Evolutionary conservation across 1,284 basidiomycete species (phyloP), one percentile per base, ranked within the genome.

Genomic region (Rhizoctonia solani): DNA sequence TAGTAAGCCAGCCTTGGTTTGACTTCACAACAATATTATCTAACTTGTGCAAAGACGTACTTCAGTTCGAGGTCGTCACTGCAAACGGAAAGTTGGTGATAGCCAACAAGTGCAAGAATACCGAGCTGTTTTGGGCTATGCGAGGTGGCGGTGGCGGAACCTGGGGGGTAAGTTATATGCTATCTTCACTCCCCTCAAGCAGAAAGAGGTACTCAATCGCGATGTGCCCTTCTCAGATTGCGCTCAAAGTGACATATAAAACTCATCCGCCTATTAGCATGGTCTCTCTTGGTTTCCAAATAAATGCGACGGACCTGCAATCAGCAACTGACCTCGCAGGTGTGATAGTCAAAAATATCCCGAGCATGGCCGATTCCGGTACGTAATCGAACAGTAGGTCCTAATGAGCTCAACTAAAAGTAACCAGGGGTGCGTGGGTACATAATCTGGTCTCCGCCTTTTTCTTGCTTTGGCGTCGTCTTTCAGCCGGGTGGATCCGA

Each of bases 91-190:
- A 25, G 1, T 21, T 69, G 13, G 50, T 54, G 3, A 49, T 53
- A 6, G 59, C 59, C 1, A 69, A 69, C 30, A 16, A 27, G 8
- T 63, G 54, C 27, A 27, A 69, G 23, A 56, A 69, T 14, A 65
- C 54, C n/a, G 68, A 69, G 29, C 30, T 69, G 1, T 69, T 69
- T 39, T 69, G 68, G 68, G 68, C 59, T n/a, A 32, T 69, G 25
- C 68, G 61, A 14, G 68, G 68, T n/a, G 68, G 68, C 34, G 68
- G 66, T 13, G 54, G 59, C 13, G 37, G 61, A n/a, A 66, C 61
- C n/a, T 66, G 52, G 39, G 50, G 61, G 1, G 61, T 66, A n/a
- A 54, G 61, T n/a, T 66, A 53, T 53, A 32, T 46, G 55, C 23
- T 23, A 11, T 23, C 46, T 25, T 25, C 23, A 25, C 8, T 21